Evolutionary conservation across 495 filamentous ascomycete species (phyloP), one percentile per base, ranked within the genome.

Genomic region (Penicillium goetzii): DNA sequence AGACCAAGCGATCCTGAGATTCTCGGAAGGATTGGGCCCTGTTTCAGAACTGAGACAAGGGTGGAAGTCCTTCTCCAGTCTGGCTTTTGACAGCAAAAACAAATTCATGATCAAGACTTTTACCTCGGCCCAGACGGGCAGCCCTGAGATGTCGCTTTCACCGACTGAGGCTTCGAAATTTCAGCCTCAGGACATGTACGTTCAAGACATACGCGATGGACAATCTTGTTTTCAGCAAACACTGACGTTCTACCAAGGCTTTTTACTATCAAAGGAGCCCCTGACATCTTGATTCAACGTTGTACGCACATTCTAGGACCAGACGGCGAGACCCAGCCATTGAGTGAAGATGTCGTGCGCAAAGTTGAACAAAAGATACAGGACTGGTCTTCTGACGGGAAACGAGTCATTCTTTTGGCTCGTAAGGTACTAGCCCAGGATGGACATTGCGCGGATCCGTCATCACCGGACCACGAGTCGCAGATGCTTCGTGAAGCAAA

Each of bases 41-140:
- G 66, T 68, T 1, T 32, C 23, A 4, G 75, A 84, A 19, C 68
- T 87, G 6, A 77, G 81, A 14, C 67, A 79, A 15, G 67, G 74
- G 25, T 88, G 85, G 83, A 79, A 80, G 40, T 85, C 81, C 49
- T 76, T 80, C 10, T 90, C 83, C 67, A 83, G 88, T 58, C 67
- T 91, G 4, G 83, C 84, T 1, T 91, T 92, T 73, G 90, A 90
- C 69, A 86, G 83, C 73, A 89, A 89, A 76, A 90, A 90, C 70
- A 92, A 91, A 69, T 91, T 84, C 72, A 90, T 90, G 87, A 80
- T 90, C 54, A 70, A 64, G 8, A 64, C 58, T 2, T 58, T 74
- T 5, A 61, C 32, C 19, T 15, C 51, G 0, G 38, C 41, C 10
- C 36, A 32, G 8, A 19, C 58, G 1, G 49, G 60, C 5, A 58